These are phyloP conservation scores for Lizonia empirigonia DNA, from an alignment of 2,329 filamentous ascomycete genomes.

Conservation along the genomic window DNA sequence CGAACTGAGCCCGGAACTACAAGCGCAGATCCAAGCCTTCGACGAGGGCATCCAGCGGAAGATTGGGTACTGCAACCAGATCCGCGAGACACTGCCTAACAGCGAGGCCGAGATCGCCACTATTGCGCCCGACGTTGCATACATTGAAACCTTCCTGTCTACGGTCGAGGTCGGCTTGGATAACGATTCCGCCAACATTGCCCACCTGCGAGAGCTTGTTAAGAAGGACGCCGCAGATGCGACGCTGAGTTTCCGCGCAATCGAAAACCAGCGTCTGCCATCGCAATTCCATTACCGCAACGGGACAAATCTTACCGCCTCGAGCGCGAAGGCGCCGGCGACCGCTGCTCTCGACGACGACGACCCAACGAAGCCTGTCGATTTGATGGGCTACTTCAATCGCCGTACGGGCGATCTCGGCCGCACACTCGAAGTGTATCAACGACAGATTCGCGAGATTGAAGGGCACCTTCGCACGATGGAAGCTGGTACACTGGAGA, in stretches of 20 bases:
- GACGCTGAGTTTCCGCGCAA: slow-evolving; percentile 72
- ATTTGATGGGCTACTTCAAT: slow-evolving; percentile 55
- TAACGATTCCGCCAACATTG: slow-evolving; percentile 66
- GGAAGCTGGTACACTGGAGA: slow-evolving; percentile 52
- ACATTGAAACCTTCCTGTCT: slow-evolving; percentile 65
- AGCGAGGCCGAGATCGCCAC: slow-evolving; percentile 68
- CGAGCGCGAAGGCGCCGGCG: slow-evolving; percentile 34
- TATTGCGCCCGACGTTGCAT: slow-evolving; percentile 69
- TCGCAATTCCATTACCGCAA: slow-evolving; percentile 62
- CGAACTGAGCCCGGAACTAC: slow-evolving; percentile 81
- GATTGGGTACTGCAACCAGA: slow-evolving; percentile 75
- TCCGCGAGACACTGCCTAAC: slow-evolving; percentile 67
- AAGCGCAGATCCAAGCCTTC: slow-evolving; percentile 75
- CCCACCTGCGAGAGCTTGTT: slow-evolving; percentile 61
- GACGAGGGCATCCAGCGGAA: slow-evolving; percentile 82
- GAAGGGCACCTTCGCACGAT: slow-evolving; percentile 57
- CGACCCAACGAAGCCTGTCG: slow-evolving; percentile 46
- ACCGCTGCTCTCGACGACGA: slow-evolving; percentile 46
- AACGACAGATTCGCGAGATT: slow-evolving; percentile 54
- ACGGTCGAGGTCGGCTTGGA: slow-evolving; percentile 67
- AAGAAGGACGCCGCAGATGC: slow-evolving; percentile 73
- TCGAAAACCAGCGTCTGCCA: slow-evolving; percentile 76
- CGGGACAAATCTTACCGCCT: slow-evolving; percentile 47
- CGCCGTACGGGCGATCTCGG: slow-evolving; percentile 50
- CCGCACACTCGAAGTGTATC: slow-evolving; percentile 49